These are phyloP conservation scores for Magnaporthales sp. DNA, from an alignment of 2,329 filamentous ascomycete species.

Conservation along the genomic window DNA sequence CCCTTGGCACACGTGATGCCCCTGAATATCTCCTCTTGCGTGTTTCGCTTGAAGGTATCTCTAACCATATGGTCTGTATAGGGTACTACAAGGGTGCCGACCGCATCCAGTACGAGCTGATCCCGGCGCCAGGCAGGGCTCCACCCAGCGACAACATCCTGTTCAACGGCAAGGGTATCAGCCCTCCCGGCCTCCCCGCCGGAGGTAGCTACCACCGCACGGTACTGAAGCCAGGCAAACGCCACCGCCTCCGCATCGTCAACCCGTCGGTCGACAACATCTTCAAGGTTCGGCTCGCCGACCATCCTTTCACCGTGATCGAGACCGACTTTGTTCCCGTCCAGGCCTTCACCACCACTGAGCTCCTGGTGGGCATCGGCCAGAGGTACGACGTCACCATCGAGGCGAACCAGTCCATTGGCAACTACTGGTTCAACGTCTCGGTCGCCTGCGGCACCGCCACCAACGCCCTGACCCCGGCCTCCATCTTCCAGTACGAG, in stretches of 20 bases:
- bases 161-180: conserved; percentile 31
- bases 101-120: conserved; percentile 13
- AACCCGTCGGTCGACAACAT: conserved; percentile 40
- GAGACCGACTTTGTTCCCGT: conserved; percentile 42
- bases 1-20: not conserved
- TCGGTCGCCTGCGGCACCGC: conserved; percentile 15
- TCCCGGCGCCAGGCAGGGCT: conserved; percentile 12
- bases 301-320: conserved; percentile 39
- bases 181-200: conserved; percentile 16
- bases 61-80: not conserved
- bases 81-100: conserved; percentile 28
- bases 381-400: conserved; percentile 39
- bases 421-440: conserved; percentile 18
- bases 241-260: conserved; percentile 36
- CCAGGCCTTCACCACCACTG: conserved; percentile 35
- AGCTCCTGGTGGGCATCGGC: conserved; percentile 41
- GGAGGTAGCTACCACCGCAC: conserved; percentile 21
- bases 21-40: no score
- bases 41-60: not conserved
- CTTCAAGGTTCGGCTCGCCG: conserved; percentile 37
- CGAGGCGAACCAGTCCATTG: conserved; percentile 20
- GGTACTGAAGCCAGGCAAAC: conserved; percentile 30
- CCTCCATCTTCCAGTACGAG: conserved; percentile 29
- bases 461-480: conserved; percentile 17
- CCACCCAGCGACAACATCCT: conserved; percentile 27